Conservation (phyloP, 495 filamentous ascomycete species). For the Haplographium delicatum region DNA sequence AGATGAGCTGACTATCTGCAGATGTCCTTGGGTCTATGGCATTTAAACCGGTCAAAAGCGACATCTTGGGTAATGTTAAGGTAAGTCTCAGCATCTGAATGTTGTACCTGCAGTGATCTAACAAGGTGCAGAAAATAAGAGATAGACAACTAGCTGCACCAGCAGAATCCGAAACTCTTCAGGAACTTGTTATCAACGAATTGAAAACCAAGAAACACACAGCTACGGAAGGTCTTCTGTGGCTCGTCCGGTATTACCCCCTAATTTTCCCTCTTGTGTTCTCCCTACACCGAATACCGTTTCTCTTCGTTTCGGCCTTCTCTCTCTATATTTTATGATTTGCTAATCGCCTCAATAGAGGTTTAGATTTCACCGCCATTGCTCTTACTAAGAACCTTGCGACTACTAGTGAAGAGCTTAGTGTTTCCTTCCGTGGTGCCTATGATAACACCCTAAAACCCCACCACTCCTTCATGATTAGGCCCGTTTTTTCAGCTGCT, state of each 20-base stretch:
- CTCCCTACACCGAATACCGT: slow-evolving; percentile 5
- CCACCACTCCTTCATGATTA: slow-evolving; percentile 81
- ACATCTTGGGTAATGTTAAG: slow-evolving; percentile 89
- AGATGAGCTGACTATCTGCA: slow-evolving; percentile 27
- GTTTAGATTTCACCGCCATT: slow-evolving; percentile 85
- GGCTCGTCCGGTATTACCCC: slow-evolving; percentile 73
- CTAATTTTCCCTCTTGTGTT: neutral
- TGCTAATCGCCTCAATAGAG: slow-evolving; percentile 43
- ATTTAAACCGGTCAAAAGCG: slow-evolving; percentile 82
- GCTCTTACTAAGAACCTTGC: slow-evolving; percentile 73
- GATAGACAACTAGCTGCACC: slow-evolving; percentile 76
- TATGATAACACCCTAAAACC: slow-evolving; percentile 84
- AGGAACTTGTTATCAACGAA: slow-evolving; percentile 79
- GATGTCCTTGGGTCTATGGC: slow-evolving; percentile 77
- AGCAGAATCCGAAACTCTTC: slow-evolving; percentile 68
- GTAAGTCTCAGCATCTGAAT: slow-evolving; percentile 53
- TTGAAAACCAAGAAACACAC: slow-evolving; percentile 78
- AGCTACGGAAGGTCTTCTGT: slow-evolving; percentile 84
- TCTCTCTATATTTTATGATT: slow-evolving; percentile 1
- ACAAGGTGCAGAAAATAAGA: slow-evolving; percentile 70
- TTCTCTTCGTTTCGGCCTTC: slow-evolving; percentile 11
- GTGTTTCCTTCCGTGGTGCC: slow-evolving; percentile 76
- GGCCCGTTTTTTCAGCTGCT: slow-evolving; percentile 83
- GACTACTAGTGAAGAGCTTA: slow-evolving; percentile 65
- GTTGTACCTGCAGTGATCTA: slow-evolving; percentile 2